These are phyloP conservation scores for Apiospora rasikravindrae DNA, from an alignment of 2,329 filamentous ascomycete species.

Conservation along the genomic window DNA sequence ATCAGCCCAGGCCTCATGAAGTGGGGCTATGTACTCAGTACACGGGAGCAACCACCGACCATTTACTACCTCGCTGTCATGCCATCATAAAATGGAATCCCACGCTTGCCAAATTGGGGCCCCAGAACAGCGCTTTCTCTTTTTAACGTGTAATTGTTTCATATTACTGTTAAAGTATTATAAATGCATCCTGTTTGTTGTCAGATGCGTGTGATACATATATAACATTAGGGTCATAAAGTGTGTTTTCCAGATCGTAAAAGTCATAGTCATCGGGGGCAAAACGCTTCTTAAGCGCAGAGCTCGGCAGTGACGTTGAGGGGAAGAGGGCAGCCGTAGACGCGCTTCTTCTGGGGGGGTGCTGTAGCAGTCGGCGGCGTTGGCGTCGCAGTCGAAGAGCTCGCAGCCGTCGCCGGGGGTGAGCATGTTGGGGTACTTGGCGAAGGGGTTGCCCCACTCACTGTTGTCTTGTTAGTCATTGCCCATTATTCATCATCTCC, in stretches of 20 bases:
- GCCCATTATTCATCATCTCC: neutral
- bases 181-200: neutral
- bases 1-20: neutral
- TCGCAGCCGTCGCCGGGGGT: constrained; percentile 44
- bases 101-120: neutral
- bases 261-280: neutral
- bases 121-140: constrained; percentile 16
- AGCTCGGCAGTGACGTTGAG: constrained; percentile 42
- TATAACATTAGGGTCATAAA: constrained; percentile 1
- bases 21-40: constrained; percentile 12
- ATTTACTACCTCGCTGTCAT: constrained; percentile 7
- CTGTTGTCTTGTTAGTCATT: constrained; percentile 24
- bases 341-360: constrained; percentile 43
- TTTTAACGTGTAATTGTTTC: neutral
- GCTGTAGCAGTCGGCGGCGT: constrained; percentile 47
- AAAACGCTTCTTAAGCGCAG: constrained; percentile 29
- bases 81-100: constrained; percentile 4
- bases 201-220: neutral
- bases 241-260: neutral
- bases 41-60: neutral
- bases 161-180: constrained; percentile 2
- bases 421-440: constrained; percentile 41
- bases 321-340: constrained; percentile 47
- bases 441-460: constrained; percentile 48
- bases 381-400: constrained; percentile 44